Evolutionary conservation across 768 basidiomycete genomes (phyloP).

Genomic region (Hypholoma sublateritium): DNA sequence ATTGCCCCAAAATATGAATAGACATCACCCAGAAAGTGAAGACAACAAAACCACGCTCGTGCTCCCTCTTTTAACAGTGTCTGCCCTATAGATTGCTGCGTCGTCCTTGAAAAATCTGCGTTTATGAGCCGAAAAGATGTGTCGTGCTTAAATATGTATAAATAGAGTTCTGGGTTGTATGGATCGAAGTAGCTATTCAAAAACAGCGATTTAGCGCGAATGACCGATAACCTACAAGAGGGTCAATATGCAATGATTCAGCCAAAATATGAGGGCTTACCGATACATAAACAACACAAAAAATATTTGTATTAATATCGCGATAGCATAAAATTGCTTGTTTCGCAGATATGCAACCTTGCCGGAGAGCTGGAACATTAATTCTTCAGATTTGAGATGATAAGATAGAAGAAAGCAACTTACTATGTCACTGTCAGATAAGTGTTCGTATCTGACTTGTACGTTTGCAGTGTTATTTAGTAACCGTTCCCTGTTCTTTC

Average conservation of each 20-base stretch:
- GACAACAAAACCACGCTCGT: conserved; percentile 21
- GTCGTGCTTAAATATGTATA: conserved; percentile 47
- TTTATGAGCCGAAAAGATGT: conserved; percentile 33
- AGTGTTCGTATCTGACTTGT: neutral
- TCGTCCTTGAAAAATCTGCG: conserved; percentile 35
- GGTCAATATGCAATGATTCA: conserved; percentile 5
- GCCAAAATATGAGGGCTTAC: conserved; percentile 34
- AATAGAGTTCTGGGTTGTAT: conserved; percentile 69
- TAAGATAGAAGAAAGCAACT: neutral
- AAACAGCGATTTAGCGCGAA: conserved; percentile 55
- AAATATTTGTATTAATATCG: conserved; percentile 40
- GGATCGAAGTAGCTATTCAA: conserved; percentile 79
- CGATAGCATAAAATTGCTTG: conserved; percentile 20
- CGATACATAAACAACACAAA: conserved; percentile 56
- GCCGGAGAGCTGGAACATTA: neutral
- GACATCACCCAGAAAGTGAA: conserved; percentile 14
- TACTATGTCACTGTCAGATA: neutral
- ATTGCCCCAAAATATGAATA: conserved; percentile 15
- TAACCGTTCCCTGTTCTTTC: conserved; percentile 39
- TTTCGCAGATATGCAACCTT: neutral
- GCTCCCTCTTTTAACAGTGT: conserved; percentile 34
- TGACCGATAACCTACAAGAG: conserved; percentile 40
- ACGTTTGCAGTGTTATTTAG: neutral
- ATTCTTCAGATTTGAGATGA: neutral
- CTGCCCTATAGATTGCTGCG: conserved; percentile 13